Base-by-base conservation (phyloP, 805 yeast genomes). In the Metschnikowia dekortorum region DNA sequence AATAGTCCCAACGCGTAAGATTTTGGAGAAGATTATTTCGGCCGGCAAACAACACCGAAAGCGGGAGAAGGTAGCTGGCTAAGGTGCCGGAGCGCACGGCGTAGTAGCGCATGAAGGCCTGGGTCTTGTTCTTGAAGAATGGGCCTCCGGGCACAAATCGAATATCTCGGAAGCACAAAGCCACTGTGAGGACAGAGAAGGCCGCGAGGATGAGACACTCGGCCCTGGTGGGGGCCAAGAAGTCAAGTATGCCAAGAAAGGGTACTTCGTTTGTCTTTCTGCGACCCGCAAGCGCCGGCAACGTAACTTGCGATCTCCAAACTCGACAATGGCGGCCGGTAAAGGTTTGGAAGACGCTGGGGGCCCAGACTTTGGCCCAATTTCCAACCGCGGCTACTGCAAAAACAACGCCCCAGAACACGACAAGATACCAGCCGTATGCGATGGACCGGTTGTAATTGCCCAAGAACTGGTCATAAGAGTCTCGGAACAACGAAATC, bases 401-500 rank as follows among this genome's bases (percentile, higher is more conserved):
- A 32, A 68, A 62, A 2, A 69, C 64, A 0, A 54, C 50, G 2
- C 56, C 50, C 78, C 78, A 73, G 51, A 61, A 73, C 3, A 57
- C 29, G 1, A 64, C 59, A 39, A 71, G 42, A 42, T 58, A 58
- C 30, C 60, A 62, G 16, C 76, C 67, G 54, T 46, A 13, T 34
- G 51, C 45, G 67, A 78, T 69, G 2, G 83, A 76, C 22, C 66
- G 65, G 48, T 70, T 72, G 49, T 69, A 71, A 59, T 71, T 73
- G 8, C 76, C 76, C 40, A 72, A 59, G 51, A 67, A 73, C 44
- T 67, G 72, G 41, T 66, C 70, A 51, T 68, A 71, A 2, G 73
- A 57, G 10, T 53, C 58, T 34, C 60, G 58, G 52, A 60, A 66
- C 2, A 57, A 30, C 4, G 39, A 6, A 9, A 64, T 60, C 8